Evolutionary conservation across 495 filamentous ascomycete species (phyloP), one percentile per base, ranked within the genome.

Genomic region (Trichoderma erinaceum): DNA sequence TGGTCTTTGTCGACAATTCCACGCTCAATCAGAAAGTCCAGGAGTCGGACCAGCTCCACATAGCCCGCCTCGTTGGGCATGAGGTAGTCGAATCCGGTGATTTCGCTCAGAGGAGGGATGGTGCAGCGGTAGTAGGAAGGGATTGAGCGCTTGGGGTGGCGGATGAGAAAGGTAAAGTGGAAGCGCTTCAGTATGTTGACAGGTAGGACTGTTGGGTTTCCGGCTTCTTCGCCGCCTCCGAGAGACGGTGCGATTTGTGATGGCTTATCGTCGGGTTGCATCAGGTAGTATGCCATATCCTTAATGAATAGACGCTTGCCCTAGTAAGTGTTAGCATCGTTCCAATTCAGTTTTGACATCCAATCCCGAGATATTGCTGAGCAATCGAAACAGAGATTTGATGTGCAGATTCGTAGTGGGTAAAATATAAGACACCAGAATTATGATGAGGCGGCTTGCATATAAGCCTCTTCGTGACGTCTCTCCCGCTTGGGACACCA

Each of bases 141-240:
- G 71, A 98, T 92, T 70, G 90, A 90, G 75, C 81, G 84, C 66
- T 89, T 86, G 38, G 95, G 95, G 78, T 97, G 92, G 65, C 95
- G 93, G 81, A 99, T 97, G 46, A 99, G 84, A 81, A 99, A 97
- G n/a, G 92, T 90, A 82, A 93, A 97, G 73, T 97, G 92, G 81
- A 96, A 97, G 65, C 83, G 75, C 68, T 82, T 78, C 48, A 97
- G 81, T 65, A 92, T 74, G 21, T 82, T 82, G 3, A 82, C 75
- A 16, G 95, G 95, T 65, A 97, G 76, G 18, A 96, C 88, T 10
- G 93, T 96, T 16, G 93, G 93, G 75, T 97, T 97, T 27, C 81
- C 80, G 7, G 81, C 78, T 73, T 89, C 84, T 63, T 68, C 32
- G 50, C 71, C 67, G 41, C 69, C 73, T 43, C 81, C 74, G 38